Conservation (phyloP, 805 yeast genomes). For the Metschnikowia lochheadii region DNA sequence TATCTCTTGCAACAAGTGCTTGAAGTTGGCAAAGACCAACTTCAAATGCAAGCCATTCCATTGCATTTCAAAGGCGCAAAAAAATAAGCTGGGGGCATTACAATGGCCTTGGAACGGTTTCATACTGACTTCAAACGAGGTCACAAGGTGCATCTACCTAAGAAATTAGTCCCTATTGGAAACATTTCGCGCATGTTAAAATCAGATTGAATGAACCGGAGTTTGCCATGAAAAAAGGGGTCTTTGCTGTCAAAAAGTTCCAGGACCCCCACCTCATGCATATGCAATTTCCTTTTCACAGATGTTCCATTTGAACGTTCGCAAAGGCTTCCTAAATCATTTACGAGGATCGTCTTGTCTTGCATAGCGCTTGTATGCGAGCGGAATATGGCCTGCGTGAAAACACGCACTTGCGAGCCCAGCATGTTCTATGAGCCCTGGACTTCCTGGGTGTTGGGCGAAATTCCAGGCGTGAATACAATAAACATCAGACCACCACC, state of each 20-base stretch:
- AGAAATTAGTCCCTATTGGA: too few relatives aligned
- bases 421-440: neutral
- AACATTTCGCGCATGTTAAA: too few relatives aligned
- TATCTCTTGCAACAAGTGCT: neutral
- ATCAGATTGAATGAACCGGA: too few relatives aligned
- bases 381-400: neutral
- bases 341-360: neutral
- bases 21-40: neutral
- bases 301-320: too few relatives aligned
- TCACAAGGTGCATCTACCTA: too few relatives aligned
- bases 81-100: neutral
- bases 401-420: neutral
- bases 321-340: neutral
- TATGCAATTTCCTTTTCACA: neutral
- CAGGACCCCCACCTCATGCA: neutral
- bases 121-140: neutral
- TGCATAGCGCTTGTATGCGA: neutral
- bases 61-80: neutral
- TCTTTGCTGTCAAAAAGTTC: too few relatives aligned
- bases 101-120: neutral
- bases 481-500: neutral
- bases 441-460: neutral
- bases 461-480: neutral
- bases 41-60: neutral
- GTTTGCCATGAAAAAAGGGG: too few relatives aligned